Conservation (phyloP, 805 yeast genomes). For the Lipomyces starkeyi region DNA sequence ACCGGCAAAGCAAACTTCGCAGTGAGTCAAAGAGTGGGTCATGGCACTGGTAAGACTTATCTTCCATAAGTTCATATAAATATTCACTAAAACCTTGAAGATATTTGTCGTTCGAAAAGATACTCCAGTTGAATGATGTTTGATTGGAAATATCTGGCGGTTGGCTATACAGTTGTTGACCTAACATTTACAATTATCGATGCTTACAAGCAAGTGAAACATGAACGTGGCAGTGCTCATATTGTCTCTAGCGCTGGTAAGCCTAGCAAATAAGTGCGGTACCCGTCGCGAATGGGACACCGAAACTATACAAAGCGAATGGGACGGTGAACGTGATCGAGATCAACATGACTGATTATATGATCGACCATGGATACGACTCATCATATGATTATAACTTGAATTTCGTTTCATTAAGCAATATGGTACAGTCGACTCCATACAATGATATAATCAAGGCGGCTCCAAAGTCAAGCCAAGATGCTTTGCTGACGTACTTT, state of each 20-base stretch:
- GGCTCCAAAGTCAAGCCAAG: conserved; percentile 8
- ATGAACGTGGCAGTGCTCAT: conserved; percentile 4
- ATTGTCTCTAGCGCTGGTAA: not conserved
- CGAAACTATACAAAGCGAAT: not conserved
- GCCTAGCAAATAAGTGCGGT: conserved; percentile 3
- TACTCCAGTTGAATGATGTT: not conserved
- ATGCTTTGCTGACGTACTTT: conserved; percentile 5
- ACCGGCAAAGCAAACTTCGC: too few relatives aligned
- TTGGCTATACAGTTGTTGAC: too few relatives aligned
- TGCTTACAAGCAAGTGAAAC: conserved; percentile 1
- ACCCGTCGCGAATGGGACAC: not conserved
- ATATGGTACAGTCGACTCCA: not conserved
- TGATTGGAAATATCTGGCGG: conserved; percentile 3
- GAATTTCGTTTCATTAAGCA: conserved; percentile 6
- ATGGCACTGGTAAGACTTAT: not conserved
- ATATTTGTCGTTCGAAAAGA: not conserved
- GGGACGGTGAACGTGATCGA: conserved; percentile 5
- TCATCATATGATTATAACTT: conserved; percentile 1
- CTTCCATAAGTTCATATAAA: conserved; percentile 1
- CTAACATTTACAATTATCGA: not conserved
- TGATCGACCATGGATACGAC: conserved; percentile 9
- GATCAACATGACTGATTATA: conserved; percentile 8
- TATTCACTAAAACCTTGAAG: not conserved
- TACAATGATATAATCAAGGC: conserved; percentile 2
- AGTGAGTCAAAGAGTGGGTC: conserved; percentile 2